phyloP scores from a whole-genome alignment of 371 early-diverging fungal species.

The Mortierella sp. region DNA sequence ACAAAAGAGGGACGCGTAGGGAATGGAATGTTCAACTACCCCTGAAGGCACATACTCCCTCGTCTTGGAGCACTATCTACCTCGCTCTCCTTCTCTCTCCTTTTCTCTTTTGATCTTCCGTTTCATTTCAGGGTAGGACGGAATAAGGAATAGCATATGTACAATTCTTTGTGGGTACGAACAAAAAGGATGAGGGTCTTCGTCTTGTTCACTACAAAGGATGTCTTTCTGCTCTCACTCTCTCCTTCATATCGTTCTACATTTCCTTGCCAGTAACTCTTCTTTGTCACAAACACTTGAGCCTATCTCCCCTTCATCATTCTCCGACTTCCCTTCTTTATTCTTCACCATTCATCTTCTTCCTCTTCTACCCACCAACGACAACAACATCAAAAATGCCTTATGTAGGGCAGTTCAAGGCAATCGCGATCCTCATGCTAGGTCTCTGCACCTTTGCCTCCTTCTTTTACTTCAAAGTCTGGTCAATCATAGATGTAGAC shows the following conservation, averaged over 20 bases:
- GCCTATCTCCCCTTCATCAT: too few species aligned
- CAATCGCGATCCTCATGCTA: slow-evolving; percentile 16
- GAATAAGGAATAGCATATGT: not conserved
- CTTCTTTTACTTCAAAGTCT: slow-evolving; percentile 37
- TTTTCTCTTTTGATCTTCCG: not conserved
- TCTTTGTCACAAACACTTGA: not conserved
- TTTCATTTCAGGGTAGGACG: not conserved
- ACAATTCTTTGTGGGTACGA: not conserved
- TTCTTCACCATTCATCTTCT: not conserved
- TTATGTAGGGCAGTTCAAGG: slow-evolving; percentile 18
- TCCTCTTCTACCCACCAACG: not conserved
- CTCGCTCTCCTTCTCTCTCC: too few species aligned
- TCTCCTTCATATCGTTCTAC: not conserved
- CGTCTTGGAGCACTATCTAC: too few species aligned
- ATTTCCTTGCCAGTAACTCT: not conserved
- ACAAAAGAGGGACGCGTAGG: too few species aligned
- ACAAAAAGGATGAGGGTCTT: not conserved
- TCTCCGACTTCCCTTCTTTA: too few species aligned
- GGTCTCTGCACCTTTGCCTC: slow-evolving; percentile 37
- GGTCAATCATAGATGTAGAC: slow-evolving; percentile 35
- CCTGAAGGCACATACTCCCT: too few species aligned
- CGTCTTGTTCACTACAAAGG: not conserved
- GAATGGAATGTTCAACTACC: too few species aligned
- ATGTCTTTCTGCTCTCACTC: not conserved
- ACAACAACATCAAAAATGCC: not conserved